Evolutionary conservation across 306 rosid species (phyloP), one percentile per base, ranked within the genome.

Genomic region (Rubus idaeus): DNA sequence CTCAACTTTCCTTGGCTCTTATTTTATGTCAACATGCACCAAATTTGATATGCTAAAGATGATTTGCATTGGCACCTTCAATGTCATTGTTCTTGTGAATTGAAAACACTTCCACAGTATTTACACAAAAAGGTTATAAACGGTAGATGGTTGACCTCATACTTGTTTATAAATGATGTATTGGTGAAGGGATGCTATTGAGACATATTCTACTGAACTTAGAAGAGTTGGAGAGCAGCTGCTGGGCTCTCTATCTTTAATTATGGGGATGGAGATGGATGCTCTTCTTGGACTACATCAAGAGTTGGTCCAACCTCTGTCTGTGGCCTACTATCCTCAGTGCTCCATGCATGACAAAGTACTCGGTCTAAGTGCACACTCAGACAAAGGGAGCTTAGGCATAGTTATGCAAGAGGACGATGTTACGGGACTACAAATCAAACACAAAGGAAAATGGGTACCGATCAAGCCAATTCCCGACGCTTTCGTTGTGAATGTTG

Each of bases 291-390:
- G 8, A 74, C 72, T 83, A 9, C 87, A 85, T 66, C 51, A 81
- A 74, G 87, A 81, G 14, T 23, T 74, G 62, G 44, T 76, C n/a
- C 79, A 83, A 63, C 75, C 13, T 57, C 8, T 85, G 40, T 70
- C 84, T 7, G 44, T 74, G 42, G 81, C 79, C 46, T 87, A 84
- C 62, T 80, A 83, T 69, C 89, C 91, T 70, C 86, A 80, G 74
- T 85, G 89, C 39, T 71, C 8, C 44, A 58, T 45, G 57, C 91
- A 87, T 5, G 84, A 85, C 17, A 50, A 85, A 58, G 89, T 85
- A 3, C 11, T 85, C 8, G 87, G 88, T 69, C 40, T 87, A 73
- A 85, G 87, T 78, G 81, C 87, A n/a, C 87, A 80, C 82, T 82
- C 90, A 18, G 87, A 87, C 52, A 10, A 77, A 75, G 69, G 69